Percentiles rank a stretch among this genome's conserved stretches.
Conservation (phyloP, 202 grass and related monocot species). For the Carex arenaria region DNA sequence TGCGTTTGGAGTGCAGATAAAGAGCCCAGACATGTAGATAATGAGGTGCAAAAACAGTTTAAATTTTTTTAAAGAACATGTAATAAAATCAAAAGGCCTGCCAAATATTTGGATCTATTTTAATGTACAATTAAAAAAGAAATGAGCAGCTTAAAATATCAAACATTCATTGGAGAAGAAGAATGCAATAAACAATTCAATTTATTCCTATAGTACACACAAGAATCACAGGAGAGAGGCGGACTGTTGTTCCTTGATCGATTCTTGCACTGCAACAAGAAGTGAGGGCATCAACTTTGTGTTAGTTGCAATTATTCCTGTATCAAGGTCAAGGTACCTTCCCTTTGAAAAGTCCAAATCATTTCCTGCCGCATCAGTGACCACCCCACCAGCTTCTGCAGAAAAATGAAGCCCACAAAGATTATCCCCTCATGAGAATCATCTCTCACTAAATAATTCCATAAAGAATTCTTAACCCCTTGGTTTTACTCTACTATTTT, state of each 20-base stretch:
- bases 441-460: slow-evolving; percentile 2
- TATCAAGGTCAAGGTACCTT: slow-evolving; percentile 78
- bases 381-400: slow-evolving; percentile 88
- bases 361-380: slow-evolving; percentile 84
- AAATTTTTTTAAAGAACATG: neutral
- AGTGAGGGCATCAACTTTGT: slow-evolving; percentile 64
- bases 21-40: neutral
- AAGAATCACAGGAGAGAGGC: slow-evolving; percentile 51
- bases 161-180: neutral
- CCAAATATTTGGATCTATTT: neutral
- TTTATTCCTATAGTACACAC: neutral
- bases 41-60: neutral
- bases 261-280: slow-evolving; percentile 63
- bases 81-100: neutral
- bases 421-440: neutral
- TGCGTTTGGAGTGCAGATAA: neutral
- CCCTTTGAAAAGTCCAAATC: slow-evolving; percentile 90
- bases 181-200: neutral
- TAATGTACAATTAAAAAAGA: neutral
- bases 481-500: neutral
- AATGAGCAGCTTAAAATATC: neutral
- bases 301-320: slow-evolving; percentile 84
- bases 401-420: neutral
- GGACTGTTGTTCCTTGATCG: slow-evolving; percentile 56
- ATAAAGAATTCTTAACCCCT: neutral